These are phyloP conservation scores for Lanzia echinophila DNA, from an alignment of 2,329 filamentous ascomycete genomes.

Conservation along the genomic window DNA sequence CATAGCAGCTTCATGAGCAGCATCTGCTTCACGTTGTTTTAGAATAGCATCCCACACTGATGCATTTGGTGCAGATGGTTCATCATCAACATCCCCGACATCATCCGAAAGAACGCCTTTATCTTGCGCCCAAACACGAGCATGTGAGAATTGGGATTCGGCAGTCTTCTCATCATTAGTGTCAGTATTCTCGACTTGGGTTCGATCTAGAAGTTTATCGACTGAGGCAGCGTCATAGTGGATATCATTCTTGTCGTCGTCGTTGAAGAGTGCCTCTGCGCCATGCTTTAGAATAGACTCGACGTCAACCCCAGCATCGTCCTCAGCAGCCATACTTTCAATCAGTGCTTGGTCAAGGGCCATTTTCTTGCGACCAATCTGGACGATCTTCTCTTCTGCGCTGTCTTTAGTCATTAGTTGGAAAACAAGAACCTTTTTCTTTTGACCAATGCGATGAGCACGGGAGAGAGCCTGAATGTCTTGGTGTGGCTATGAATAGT, in stretches of 20 bases:
- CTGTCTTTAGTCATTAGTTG: constrained; percentile 86
- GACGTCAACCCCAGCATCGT: constrained; percentile 70
- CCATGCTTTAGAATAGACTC: constrained; percentile 85
- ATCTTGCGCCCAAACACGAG: constrained; percentile 87
- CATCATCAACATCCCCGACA: constrained; percentile 45
- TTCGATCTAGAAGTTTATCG: constrained; percentile 86
- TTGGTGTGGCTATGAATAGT: constrained; percentile 69
- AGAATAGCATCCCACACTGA: constrained; percentile 89
- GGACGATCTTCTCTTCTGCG: constrained; percentile 92
- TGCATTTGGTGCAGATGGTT: constrained; percentile 50
- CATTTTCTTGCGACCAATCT: constrained; percentile 93
- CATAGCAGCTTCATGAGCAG: constrained; percentile 61
- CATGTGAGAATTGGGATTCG: constrained; percentile 81
- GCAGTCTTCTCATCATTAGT: constrained; percentile 55
- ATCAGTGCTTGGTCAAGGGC: constrained; percentile 92
- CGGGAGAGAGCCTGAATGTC: constrained; percentile 93
- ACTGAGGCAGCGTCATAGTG: constrained; percentile 74
- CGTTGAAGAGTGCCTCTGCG: constrained; percentile 77
- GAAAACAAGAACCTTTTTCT: constrained; percentile 91
- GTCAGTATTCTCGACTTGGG: constrained; percentile 66
- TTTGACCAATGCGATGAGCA: constrained; percentile 93
- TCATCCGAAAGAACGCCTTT: constrained; percentile 59
- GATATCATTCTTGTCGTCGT: constrained; percentile 66
- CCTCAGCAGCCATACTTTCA: constrained; percentile 81
- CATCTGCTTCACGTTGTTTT: constrained; percentile 71